Conservation (phyloP, 192 early-diverging fungal species). For the Fimicolochytrium jonesii region DNA sequence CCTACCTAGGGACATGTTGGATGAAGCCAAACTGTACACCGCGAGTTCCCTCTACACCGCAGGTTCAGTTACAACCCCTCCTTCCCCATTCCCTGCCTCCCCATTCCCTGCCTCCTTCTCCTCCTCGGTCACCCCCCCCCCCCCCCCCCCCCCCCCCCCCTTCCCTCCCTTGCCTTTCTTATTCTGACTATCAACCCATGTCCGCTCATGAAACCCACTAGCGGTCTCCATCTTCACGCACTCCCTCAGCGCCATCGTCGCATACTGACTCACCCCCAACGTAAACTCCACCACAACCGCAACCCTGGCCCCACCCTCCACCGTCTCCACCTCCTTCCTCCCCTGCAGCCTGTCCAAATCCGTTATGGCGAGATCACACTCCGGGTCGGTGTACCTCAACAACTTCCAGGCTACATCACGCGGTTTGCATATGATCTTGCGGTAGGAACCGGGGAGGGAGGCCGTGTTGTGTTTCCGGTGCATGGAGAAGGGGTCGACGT, state of each 20-base stretch:
- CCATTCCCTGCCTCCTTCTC: too few species aligned
- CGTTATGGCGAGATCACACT: slow-evolving; percentile 24
- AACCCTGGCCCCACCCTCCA: too few species aligned
- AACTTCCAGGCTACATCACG: slow-evolving; percentile 33
- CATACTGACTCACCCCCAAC: slow-evolving; percentile 80
- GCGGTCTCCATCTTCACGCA: slow-evolving; percentile 57
- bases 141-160: too few species aligned
- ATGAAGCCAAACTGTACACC: too few species aligned
- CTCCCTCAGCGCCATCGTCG: slow-evolving; percentile 96
- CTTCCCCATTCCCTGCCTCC: too few species aligned
- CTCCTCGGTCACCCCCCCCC: too few species aligned
- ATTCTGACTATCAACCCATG: too few species aligned
- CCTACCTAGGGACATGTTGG: too few species aligned
- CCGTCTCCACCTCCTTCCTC: too few species aligned
- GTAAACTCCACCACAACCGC: slow-evolving; percentile 76
- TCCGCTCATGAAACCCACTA: slow-evolving; percentile 16
- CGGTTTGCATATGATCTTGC: slow-evolving; percentile 37
- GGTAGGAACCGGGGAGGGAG: slow-evolving; percentile 44
- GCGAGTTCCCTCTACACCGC: too few species aligned
- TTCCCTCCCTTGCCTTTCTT: too few species aligned
- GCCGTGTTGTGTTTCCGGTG: slow-evolving; percentile 46
- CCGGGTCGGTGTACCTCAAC: slow-evolving; percentile 31
- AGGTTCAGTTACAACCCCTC: too few species aligned
- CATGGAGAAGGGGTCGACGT: slow-evolving; percentile 65
- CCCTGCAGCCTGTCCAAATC: slow-evolving; percentile 34